Evolutionary conservation across 1,284 basidiomycete species (phyloP), one percentile per base, ranked within the genome.

Genomic region (Fomes fomentarius): DNA sequence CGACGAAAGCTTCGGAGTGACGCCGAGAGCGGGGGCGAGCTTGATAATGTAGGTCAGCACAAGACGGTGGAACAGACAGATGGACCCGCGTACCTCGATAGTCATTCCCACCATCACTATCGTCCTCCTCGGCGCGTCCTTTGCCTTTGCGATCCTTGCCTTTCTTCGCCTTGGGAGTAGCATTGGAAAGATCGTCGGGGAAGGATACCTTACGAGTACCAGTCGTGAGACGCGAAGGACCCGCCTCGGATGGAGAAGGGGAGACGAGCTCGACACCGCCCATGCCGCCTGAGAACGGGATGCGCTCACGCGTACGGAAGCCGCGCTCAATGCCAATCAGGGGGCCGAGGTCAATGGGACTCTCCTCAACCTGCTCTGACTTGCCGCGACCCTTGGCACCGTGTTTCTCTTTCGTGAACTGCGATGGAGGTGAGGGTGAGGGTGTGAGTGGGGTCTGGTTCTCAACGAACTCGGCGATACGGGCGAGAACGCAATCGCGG

Each of bases 321-420:
- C 90, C 89, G 11, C 91, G 73, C 50, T 83, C 75, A 10, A 74
- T 69, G 14, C 90, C 91, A 1, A 93, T 73, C 24, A 93, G 69
- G 2, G 86, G 85, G 2, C 92, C 92, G 0, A 92, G 64, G 62
- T 91, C 84, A 0, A 79, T 55, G 1, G 50, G 54, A n/a, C 42
- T 38, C 63, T 50, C 37, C 33, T 53, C 37, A 31, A 50, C 28
- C 26, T 59, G 26, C 24, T 31, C 48, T 4, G 50, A 12, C 46
- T 44, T 31, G 39, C 26, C 33, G 25, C 47, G 35, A 10, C 33
- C 17, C 34, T 54, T 54, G 37, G 4, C 55, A 3, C 12, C 55
- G 7, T 49, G 49, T 35, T 52, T 63, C 46, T 57, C 62, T 46
- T 52, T 48, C 4, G 47, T 42, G 42, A 56, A 62, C 17, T 55